Percentiles rank a stretch among this genome's conserved stretches.
Evolutionary conservation across 495 filamentous ascomycete genomes (phyloP).

Genomic region (Hypoxylon cercidicola): DNA sequence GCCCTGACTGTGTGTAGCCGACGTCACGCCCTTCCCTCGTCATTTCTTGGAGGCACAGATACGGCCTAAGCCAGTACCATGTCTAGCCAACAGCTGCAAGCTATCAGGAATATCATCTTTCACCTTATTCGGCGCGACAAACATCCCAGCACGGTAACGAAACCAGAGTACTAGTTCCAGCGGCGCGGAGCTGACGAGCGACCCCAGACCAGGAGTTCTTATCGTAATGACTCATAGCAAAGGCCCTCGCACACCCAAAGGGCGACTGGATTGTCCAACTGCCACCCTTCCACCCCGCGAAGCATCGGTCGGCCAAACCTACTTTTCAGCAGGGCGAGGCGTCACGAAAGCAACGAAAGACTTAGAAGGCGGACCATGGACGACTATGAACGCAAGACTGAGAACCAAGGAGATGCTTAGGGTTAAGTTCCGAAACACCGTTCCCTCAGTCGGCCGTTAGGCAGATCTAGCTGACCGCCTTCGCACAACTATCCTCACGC

Average conservation of each 20-base stretch:
- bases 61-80: slow-evolving; percentile 23
- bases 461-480: slow-evolving; percentile 39
- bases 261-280: slow-evolving; percentile 57
- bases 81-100: slow-evolving; percentile 46
- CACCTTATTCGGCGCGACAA: slow-evolving; percentile 32
- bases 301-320: slow-evolving; percentile 39
- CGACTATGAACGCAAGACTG: slow-evolving; percentile 60
- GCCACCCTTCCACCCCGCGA: slow-evolving; percentile 52
- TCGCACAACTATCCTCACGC: slow-evolving; percentile 46
- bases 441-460: slow-evolving; percentile 57
- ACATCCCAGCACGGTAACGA: slow-evolving; percentile 59
- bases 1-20: slow-evolving; percentile 57
- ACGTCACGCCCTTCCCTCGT: slow-evolving; percentile 52
- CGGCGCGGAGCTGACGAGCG: slow-evolving; percentile 68
- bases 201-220: slow-evolving; percentile 69
- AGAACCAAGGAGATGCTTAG: slow-evolving; percentile 71
- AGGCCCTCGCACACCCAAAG: slow-evolving; percentile 50
- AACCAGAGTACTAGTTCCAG: slow-evolving; percentile 70
- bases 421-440: slow-evolving; percentile 80
- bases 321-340: slow-evolving; percentile 55
- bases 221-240: slow-evolving; percentile 71
- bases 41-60: slow-evolving; percentile 34
- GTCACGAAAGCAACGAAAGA: slow-evolving; percentile 33
- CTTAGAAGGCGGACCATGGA: slow-evolving; percentile 54
- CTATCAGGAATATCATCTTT: slow-evolving; percentile 49